These are phyloP conservation scores for Paecilomyces sp. DNA, from an alignment of 2,329 filamentous ascomycete genomes.

Conservation along the genomic window DNA sequence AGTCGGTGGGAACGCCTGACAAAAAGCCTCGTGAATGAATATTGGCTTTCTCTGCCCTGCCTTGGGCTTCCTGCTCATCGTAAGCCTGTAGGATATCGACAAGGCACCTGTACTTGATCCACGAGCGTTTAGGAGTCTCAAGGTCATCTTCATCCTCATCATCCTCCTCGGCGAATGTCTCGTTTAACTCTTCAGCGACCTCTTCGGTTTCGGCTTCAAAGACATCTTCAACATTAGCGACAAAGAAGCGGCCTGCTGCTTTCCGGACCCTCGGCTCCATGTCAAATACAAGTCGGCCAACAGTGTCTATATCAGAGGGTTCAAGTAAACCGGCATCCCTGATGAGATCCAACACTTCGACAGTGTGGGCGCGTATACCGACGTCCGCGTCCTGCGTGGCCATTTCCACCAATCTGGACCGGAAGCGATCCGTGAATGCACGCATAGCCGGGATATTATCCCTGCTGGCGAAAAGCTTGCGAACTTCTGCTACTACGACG, in stretches of 20 bases:
- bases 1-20: conserved; percentile 62
- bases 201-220: conserved; percentile 76
- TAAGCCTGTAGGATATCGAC: conserved; percentile 78
- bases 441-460: conserved; percentile 70
- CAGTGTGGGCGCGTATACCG: conserved; percentile 69
- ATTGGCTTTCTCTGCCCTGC: conserved; percentile 15
- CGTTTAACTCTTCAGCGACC: conserved; percentile 71
- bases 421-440: conserved; percentile 89
- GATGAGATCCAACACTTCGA: conserved; percentile 74
- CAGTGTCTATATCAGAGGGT: conserved; percentile 79
- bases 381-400: conserved; percentile 78
- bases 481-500: conserved; percentile 81
- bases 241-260: conserved; percentile 84
- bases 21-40: conserved; percentile 31
- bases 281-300: conserved; percentile 86
- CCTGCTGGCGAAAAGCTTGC: conserved; percentile 70
- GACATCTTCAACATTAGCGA: conserved; percentile 74
- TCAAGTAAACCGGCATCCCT: conserved; percentile 81
- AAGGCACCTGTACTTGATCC: conserved; percentile 88
- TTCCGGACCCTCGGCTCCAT: conserved; percentile 76
- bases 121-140: conserved; percentile 68
- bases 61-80: conserved; percentile 54
- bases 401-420: conserved; percentile 83
- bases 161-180: conserved; percentile 68
- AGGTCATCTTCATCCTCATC: conserved; percentile 60